phyloP scores from a whole-genome alignment of 805 yeast species.

The Wickerhamiella allomyrinae region DNA sequence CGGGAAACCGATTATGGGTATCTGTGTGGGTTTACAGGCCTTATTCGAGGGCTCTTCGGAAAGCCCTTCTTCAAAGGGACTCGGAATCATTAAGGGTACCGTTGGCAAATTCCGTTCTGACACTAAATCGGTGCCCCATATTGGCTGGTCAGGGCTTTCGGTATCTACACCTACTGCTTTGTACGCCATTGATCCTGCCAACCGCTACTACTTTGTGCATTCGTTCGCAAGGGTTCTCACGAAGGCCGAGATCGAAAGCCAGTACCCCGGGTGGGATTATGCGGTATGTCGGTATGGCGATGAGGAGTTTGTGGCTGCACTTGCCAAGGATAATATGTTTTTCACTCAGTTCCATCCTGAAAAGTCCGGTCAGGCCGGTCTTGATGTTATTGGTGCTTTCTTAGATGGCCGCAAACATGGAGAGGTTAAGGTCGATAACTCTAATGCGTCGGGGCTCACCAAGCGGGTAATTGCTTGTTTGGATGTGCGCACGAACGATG shows the following conservation, averaged over 20 bases:
- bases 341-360: slow-evolving; percentile 99
- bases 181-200: slow-evolving; percentile 49
- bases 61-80: slow-evolving; percentile 46
- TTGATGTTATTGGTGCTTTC: slow-evolving; percentile 60
- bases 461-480: slow-evolving; percentile 90
- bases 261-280: slow-evolving; percentile 49
- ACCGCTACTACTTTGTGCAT: slow-evolving; percentile 87
- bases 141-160: slow-evolving; percentile 73
- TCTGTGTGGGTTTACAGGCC: slow-evolving; percentile 92
- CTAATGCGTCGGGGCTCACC: slow-evolving; percentile 43
- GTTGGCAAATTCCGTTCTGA: slow-evolving; percentile 47
- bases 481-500: slow-evolving; percentile 91
- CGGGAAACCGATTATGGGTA: slow-evolving; percentile 90
- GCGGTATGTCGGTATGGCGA: slow-evolving; percentile 62
- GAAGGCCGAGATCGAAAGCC: slow-evolving; percentile 20
- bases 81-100: slow-evolving; percentile 38
- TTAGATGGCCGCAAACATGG: slow-evolving; percentile 34
- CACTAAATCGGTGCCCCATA: slow-evolving; percentile 81
- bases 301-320: slow-evolving; percentile 72
- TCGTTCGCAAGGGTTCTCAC: slow-evolving; percentile 52
- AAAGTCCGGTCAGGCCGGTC: slow-evolving; percentile 85
- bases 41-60: slow-evolving; percentile 67
- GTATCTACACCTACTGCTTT: slow-evolving; percentile 23
- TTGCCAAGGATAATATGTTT: slow-evolving; percentile 61
- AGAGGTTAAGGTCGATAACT: slow-evolving; percentile 7